Evolutionary conservation across 805 yeast genomes (phyloP), one percentile per base, ranked within the genome.

Genomic region (Cyberlindnera meyerae): DNA sequence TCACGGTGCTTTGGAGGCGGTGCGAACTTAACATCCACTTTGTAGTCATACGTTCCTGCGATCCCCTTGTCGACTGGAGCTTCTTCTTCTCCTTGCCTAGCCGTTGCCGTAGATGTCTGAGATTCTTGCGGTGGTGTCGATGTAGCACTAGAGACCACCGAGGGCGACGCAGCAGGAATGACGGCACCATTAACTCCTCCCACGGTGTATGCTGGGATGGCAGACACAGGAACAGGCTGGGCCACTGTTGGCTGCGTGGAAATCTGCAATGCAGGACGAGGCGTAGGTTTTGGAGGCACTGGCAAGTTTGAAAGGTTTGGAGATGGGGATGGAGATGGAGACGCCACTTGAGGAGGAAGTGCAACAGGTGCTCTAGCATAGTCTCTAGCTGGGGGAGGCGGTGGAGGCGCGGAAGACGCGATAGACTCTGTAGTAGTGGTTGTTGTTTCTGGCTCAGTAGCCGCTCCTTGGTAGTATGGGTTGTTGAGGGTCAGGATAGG

Each of bases 1-100:
- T 44, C 48, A 9, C 20, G 36, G 13, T 55, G 63, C n/a, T 39
- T 48, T 37, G 65, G 65, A 8, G 66, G 66, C 8, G 66, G 63
- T 16, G 57, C 58, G 49, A 57, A 45, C 18, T 44, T 47, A 11
- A 49, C 50, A 24, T 47, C 50, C 11, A 66, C 63, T 11, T 60
- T 43, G 36, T 66, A 54, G 22, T 57, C 48, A 38, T 61, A 61
- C 6, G 42, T 15, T 0, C 69, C 70, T 4, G 68, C 52, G 28
- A 68, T 54, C 12, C 58, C 53, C n/a, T 43, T 49, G 3, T 37
- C 32, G 13, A 40, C 39, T 9, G 42, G 44, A n/a, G 35, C 40
- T 24, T 45, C 48, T 6, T 33, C 40, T 7, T 33, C 35, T n/a
- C n/a, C n/a, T n/a, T n/a, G n/a, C n/a, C n/a, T n/a, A n/a, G n/a